These are phyloP conservation scores for Fusarium sp. DNA, from an alignment of 2,329 filamentous ascomycete species.

Conservation along the genomic window DNA sequence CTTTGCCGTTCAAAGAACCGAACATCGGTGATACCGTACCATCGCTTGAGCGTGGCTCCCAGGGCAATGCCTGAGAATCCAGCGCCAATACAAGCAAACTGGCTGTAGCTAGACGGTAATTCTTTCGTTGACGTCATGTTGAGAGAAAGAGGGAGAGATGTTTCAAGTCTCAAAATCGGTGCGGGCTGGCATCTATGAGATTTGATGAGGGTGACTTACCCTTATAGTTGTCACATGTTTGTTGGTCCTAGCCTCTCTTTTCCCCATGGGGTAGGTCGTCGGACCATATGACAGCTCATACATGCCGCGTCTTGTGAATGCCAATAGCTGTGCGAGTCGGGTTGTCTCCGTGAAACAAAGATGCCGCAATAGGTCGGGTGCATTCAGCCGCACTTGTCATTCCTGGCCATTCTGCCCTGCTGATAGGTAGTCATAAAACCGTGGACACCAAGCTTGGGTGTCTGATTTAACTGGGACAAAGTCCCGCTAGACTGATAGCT, in stretches of 20 bases:
- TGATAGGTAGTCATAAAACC: background rate
- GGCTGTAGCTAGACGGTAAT: background rate
- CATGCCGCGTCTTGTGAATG: background rate
- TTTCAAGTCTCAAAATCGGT: background rate
- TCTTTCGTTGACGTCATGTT: background rate
- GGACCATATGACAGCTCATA: background rate
- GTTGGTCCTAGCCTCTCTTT: background rate
- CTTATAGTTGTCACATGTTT: background rate
- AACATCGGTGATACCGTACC: background rate
- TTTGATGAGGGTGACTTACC: background rate
- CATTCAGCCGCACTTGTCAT: background rate
- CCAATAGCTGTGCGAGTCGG: background rate
- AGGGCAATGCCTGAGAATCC: background rate
- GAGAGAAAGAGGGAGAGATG: background rate
- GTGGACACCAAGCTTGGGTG: background rate
- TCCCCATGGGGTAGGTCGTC: background rate
- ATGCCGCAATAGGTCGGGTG: background rate
- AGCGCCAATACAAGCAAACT: background rate
- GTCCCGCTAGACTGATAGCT: rapidly evolving
- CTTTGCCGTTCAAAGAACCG: background rate
- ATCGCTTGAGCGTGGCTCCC: background rate
- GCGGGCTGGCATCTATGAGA: background rate
- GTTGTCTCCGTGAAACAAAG: background rate
- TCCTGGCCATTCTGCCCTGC: background rate
- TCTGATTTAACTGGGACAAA: rapidly evolving